Conservation (phyloP, 352 stramenopile genomes). For the Globisporangium iwayamae region DNA sequence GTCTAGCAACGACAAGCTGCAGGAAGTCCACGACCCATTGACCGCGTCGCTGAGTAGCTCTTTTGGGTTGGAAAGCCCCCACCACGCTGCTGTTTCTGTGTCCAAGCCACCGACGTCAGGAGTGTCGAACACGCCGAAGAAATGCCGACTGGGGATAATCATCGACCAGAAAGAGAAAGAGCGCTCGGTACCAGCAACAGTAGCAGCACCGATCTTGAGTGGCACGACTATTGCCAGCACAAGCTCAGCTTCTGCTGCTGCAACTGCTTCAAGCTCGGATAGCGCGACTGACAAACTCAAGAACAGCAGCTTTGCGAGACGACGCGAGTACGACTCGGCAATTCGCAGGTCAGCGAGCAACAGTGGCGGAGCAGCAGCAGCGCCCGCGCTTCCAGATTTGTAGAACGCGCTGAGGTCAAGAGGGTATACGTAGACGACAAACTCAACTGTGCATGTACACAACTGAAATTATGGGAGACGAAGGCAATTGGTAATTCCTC, state of each 20-base stretch:
- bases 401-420: neutral
- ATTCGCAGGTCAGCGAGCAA: conserved; percentile 35
- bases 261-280: neutral
- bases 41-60: conserved; percentile 8
- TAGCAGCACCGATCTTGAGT: neutral
- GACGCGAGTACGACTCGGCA: conserved; percentile 65
- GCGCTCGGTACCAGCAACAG: neutral
- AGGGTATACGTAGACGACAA: neutral
- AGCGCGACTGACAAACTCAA: conserved; percentile 46
- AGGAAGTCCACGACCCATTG: conserved; percentile 36
- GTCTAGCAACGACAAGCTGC: conserved; percentile 36
- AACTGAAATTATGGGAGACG: neutral
- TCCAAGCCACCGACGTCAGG: conserved; percentile 19
- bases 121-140: conserved; percentile 54
- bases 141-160: conserved; percentile 42
- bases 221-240: neutral
- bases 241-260: neutral
- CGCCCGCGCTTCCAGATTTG: neutral
- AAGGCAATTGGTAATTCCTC: neutral
- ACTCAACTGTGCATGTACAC: neutral
- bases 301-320: conserved; percentile 65
- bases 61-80: conserved; percentile 9
- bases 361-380: neutral
- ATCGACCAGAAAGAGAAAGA: conserved; percentile 62
- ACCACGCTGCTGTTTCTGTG: neutral